Conservation (phyloP, 805 yeast species). For the Ogataea saltuana region DNA sequence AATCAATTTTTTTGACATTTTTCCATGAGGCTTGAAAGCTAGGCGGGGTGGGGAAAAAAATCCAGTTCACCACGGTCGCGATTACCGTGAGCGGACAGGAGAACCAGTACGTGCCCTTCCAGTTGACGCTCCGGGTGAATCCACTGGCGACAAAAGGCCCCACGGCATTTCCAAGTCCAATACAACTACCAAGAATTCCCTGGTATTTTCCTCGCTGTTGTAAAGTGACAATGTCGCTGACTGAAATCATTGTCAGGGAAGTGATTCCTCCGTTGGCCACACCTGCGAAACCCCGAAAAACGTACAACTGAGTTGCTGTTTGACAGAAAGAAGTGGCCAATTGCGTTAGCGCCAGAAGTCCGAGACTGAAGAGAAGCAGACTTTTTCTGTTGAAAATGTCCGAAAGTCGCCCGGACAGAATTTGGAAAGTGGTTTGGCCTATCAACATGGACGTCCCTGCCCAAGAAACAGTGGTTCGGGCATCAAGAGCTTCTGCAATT, state of each 20-base stretch:
- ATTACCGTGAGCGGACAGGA: slow-evolving; percentile 44
- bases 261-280: slow-evolving; percentile 56
- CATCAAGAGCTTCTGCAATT: slow-evolving; percentile 49
- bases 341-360: slow-evolving; percentile 44
- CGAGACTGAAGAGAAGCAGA: slow-evolving; percentile 42
- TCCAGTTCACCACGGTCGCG: slow-evolving; percentile 32
- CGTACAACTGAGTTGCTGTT: slow-evolving; percentile 48
- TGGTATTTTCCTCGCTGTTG: slow-evolving; percentile 57
- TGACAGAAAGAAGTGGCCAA: slow-evolving; percentile 53
- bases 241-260: slow-evolving; percentile 51
- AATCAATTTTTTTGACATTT: slow-evolving; percentile 51
- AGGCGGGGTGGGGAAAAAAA: slow-evolving; percentile 40
- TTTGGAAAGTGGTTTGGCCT: slow-evolving; percentile 53
- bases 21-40: slow-evolving; percentile 34
- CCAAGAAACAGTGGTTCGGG: slow-evolving; percentile 52
- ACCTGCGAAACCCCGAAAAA: slow-evolving; percentile 57
- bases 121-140: slow-evolving; percentile 40
- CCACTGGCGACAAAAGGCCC: slow-evolving; percentile 62
- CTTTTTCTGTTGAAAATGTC: slow-evolving; percentile 56
- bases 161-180: slow-evolving; percentile 52
- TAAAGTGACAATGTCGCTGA: slow-evolving; percentile 55
- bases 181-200: slow-evolving; percentile 52
- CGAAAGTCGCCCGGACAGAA: slow-evolving; percentile 52
- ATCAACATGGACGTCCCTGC: slow-evolving; percentile 56
- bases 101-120: slow-evolving; percentile 57